Conservation (phyloP, 129 eudicot genomes). For the Sambucus nigra region DNA sequence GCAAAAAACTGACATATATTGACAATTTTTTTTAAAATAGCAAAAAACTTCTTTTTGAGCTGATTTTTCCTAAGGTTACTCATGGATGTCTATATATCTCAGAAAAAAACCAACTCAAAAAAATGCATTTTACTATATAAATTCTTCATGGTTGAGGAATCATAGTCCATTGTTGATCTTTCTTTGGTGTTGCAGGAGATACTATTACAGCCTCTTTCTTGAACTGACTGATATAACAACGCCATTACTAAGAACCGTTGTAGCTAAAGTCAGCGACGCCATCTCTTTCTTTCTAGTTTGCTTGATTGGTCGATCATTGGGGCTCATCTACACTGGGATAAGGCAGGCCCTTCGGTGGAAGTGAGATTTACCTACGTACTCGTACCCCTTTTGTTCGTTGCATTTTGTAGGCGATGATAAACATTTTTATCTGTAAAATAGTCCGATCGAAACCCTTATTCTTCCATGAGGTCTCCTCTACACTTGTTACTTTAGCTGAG, state of each 20-base stretch:
- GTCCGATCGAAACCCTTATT: neutral
- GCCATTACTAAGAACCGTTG: constrained; percentile 57
- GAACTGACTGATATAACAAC: constrained; percentile 72
- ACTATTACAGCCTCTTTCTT: constrained; percentile 84
- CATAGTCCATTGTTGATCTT: neutral
- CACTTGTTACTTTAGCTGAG: neutral
- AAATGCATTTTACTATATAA: too few species aligned
- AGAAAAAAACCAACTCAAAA: too few species aligned
- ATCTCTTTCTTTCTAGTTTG: constrained; percentile 81
- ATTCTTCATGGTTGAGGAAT: too few species aligned
- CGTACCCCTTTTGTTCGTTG: neutral
- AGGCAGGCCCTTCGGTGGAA: constrained; percentile 81
- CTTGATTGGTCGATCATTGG: constrained; percentile 90
- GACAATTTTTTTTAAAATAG: too few species aligned
- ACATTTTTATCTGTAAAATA: neutral
- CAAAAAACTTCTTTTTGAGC: too few species aligned
- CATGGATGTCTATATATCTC: too few species aligned
- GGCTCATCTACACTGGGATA: constrained; percentile 91
- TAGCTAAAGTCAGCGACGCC: constrained; percentile 76
- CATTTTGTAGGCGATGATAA: neutral
- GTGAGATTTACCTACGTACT: constrained; percentile 24
- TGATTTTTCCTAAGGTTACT: too few species aligned
- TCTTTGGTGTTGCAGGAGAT: constrained; percentile 58
- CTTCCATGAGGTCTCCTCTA: neutral
- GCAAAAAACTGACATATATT: too few species aligned